Evolutionary conservation across 2,329 filamentous ascomycete genomes (phyloP).

Genomic region (Aspergillus ruber): DNA sequence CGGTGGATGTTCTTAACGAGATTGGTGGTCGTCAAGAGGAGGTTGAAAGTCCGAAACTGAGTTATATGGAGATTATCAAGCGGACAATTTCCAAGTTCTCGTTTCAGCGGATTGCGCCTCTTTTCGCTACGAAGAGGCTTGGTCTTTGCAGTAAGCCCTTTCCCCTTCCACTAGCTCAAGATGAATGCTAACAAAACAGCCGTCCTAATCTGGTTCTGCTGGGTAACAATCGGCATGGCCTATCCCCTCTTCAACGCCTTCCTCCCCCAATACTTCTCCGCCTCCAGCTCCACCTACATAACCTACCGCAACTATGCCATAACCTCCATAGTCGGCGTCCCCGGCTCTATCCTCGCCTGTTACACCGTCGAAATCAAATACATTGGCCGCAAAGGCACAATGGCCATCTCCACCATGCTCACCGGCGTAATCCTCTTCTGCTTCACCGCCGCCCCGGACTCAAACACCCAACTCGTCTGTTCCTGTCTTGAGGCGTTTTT

Average conservation of each 20-base stretch:
- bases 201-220: conserved; percentile 65
- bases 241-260: conserved; percentile 88
- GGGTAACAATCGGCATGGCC: conserved; percentile 76
- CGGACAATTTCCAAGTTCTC: conserved; percentile 62
- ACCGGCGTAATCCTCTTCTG: conserved; percentile 50
- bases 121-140: conserved; percentile 49
- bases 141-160: conserved; percentile 39
- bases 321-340: conserved; percentile 68
- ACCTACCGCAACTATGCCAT: conserved; percentile 77
- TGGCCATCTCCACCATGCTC: conserved; percentile 47
- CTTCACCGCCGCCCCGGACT: conserved; percentile 46
- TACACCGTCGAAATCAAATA: conserved; percentile 66
- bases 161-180: not conserved
- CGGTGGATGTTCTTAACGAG: conserved; percentile 58
- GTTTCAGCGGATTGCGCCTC: conserved; percentile 57
- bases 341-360: conserved; percentile 67
- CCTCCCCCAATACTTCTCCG: conserved; percentile 74
- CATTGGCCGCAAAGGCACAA: conserved; percentile 52
- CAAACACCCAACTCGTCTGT: conserved; percentile 46
- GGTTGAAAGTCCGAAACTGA: conserved; percentile 34
- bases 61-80: conserved; percentile 46
- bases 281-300: conserved; percentile 31
- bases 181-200: conserved; percentile 17
- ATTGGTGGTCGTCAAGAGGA: conserved; percentile 46
- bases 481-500: conserved; percentile 52